These are phyloP conservation scores for Aspergillus chevalieri DNA, from an alignment of 2,329 filamentous ascomycete genomes.

Conservation along the genomic window DNA sequence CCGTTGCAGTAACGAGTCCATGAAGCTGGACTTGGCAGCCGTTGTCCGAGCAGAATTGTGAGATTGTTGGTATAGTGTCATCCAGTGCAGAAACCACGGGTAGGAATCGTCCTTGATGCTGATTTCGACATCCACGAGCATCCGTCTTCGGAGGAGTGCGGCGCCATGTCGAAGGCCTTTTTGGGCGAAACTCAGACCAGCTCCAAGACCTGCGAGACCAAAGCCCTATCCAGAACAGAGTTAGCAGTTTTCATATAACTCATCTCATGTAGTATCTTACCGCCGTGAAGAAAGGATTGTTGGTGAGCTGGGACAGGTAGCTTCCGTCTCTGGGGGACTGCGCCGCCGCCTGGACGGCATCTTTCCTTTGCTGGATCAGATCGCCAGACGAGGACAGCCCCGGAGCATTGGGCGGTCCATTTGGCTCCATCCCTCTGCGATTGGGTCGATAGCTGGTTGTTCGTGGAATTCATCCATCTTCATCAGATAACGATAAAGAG, in stretches of 20 bases:
- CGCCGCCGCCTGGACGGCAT: constrained; percentile 21
- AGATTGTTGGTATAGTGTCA: constrained; percentile 70
- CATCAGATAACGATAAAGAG: background rate
- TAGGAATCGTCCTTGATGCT: constrained; percentile 91
- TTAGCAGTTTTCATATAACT: background rate
- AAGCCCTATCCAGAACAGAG: constrained; percentile 54
- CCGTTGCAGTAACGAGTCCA: constrained; percentile 51
- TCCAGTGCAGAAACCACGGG: constrained; percentile 89
- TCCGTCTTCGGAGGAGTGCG: constrained; percentile 69
- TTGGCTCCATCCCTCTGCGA: constrained; percentile 31
- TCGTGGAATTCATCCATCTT: background rate
- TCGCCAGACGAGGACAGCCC: constrained; percentile 27
- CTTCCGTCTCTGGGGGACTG: constrained; percentile 32
- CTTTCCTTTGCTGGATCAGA: constrained; percentile 30
- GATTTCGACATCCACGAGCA: constrained; percentile 94
- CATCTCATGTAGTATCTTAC: constrained; percentile 23
- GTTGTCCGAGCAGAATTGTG: constrained; percentile 49
- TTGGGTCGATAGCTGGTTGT: too few species aligned
- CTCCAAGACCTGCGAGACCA: constrained; percentile 82
- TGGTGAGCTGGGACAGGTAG: constrained; percentile 40
- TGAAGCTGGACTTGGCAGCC: constrained; percentile 34
- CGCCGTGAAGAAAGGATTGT: constrained; percentile 47
- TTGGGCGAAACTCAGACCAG: constrained; percentile 72
- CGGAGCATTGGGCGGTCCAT: constrained; percentile 24
- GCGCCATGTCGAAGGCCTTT: constrained; percentile 66